Conservation (phyloP, 1,284 basidiomycete species). For the Tylopilus sp. region DNA sequence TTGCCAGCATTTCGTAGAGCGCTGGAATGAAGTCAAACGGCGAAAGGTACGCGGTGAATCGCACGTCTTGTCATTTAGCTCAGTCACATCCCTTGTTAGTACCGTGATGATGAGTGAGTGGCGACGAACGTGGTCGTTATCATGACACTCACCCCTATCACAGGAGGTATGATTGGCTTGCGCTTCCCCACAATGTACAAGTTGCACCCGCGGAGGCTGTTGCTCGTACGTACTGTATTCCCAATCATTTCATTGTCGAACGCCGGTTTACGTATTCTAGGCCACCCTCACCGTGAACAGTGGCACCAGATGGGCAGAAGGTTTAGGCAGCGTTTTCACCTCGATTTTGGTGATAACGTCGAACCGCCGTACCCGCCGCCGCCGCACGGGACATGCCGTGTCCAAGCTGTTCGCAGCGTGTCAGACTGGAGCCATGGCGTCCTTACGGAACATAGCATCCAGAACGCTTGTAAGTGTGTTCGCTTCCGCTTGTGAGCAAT, state of each 20-base stretch:
- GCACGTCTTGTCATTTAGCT: slow-evolving; percentile 6
- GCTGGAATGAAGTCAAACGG: slow-evolving; percentile 89
- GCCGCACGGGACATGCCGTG: slow-evolving; percentile 64
- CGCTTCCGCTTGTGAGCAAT: slow-evolving; percentile 15
- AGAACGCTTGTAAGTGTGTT: slow-evolving; percentile 80
- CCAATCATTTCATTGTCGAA: background rate
- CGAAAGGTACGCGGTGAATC: slow-evolving; percentile 64
- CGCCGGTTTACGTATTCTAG: slow-evolving; percentile 43
- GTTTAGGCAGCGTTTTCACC: slow-evolving; percentile 72
- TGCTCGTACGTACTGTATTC: slow-evolving; percentile 53
- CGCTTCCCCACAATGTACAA: slow-evolving; percentile 81
- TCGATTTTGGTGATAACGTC: slow-evolving; percentile 43
- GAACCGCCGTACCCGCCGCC: slow-evolving; percentile 55
- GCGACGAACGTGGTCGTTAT: slow-evolving; percentile 3
- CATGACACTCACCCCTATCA: slow-evolving; percentile 15
- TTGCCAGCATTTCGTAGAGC: slow-evolving; percentile 90
- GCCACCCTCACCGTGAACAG: slow-evolving; percentile 75
- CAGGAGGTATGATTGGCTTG: slow-evolving; percentile 79
- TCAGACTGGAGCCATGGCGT: slow-evolving; percentile 95
- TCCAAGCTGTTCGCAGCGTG: slow-evolving; percentile 87
- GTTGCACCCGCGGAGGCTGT: slow-evolving; percentile 74
- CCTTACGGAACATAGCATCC: slow-evolving; percentile 86
- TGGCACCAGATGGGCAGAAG: slow-evolving; percentile 69
- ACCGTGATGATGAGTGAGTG: slow-evolving; percentile 64
- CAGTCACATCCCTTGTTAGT: slow-evolving; percentile 48